Percentiles rank a stretch among this genome's conserved stretches.
phyloP scores from a whole-genome alignment of 2,329 filamentous ascomycete genomes.

The Plenodomus tracheiphilus region DNA sequence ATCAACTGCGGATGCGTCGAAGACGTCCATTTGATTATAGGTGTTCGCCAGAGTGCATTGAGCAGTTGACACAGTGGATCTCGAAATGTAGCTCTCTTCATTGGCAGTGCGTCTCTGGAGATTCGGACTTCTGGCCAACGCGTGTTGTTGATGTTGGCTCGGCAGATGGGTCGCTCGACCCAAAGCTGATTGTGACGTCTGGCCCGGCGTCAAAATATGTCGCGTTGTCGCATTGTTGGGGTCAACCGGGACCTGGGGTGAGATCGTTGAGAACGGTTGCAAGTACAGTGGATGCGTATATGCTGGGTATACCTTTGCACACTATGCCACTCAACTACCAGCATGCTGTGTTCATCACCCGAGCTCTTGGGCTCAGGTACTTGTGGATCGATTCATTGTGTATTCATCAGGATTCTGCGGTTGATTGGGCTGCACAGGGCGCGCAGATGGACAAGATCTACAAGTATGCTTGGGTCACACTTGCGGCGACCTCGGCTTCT shows the following conservation, averaged over 20 bases:
- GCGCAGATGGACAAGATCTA: constrained; percentile 16
- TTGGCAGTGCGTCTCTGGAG: background rate
- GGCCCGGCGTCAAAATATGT: background rate
- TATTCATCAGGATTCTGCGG: constrained; percentile 16
- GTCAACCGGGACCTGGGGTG: background rate
- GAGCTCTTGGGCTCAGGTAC: constrained; percentile 10
- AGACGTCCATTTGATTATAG: background rate
- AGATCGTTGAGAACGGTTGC: background rate
- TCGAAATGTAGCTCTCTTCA: background rate
- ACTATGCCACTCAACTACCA: constrained; percentile 4
- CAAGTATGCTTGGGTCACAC: constrained; percentile 8
- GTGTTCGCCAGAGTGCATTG: constrained; percentile 1
- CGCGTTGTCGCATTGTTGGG: constrained; percentile 4
- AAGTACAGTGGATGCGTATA: constrained; percentile 1
- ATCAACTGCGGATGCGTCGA: background rate
- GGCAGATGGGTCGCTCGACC: constrained; percentile 1
- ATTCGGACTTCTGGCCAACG: constrained; percentile 3
- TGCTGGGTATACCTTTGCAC: constrained; percentile 1
- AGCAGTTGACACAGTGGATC: background rate
- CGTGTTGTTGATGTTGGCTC: constrained; percentile 2
- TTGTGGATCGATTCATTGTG: constrained; percentile 24
- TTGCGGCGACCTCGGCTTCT: constrained; percentile 8
- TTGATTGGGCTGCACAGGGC: constrained; percentile 17
- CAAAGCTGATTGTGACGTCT: background rate
- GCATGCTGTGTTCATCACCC: constrained; percentile 6